Percentiles rank a stretch among this genome's conserved stretches.
Evolutionary conservation across 163 green algal genomes (phyloP).

Genomic region (Scenedesmus sp.): DNA sequence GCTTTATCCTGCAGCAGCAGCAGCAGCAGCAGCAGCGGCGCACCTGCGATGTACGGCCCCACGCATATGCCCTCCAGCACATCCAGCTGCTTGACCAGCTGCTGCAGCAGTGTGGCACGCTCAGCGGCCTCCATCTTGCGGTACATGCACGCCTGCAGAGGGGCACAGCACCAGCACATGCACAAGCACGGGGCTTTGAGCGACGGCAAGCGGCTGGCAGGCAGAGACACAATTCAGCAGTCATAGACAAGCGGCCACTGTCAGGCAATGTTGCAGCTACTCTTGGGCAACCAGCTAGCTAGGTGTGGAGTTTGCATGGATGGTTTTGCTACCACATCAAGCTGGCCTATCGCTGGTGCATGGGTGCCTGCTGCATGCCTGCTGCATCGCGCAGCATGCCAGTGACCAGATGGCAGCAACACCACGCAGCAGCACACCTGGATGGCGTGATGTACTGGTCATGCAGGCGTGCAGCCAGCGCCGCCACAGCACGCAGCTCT

Average conservation of each 20-base stretch:
- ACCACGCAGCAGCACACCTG: conserved; percentile 49
- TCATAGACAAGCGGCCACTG: too few relatives aligned
- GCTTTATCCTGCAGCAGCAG: too few relatives aligned
- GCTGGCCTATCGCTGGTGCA: too few relatives aligned
- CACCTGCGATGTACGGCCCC: conserved; percentile 73
- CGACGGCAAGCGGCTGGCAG: too few relatives aligned
- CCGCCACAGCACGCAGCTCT: conserved; percentile 62
- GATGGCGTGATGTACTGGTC: conserved; percentile 82
- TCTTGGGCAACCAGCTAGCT: too few relatives aligned
- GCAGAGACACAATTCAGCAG: background rate
- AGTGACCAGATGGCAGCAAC: background rate
- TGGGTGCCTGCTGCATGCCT: too few relatives aligned
- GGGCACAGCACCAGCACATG: background rate
- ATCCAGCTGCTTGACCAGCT: conserved; percentile 75
- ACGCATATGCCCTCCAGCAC: conserved; percentile 69
- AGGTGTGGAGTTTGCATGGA: too few relatives aligned
- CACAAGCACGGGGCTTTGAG: background rate
- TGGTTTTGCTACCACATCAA: too few relatives aligned
- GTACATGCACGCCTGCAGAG: conserved; percentile 72
- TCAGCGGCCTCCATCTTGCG: conserved; percentile 68
- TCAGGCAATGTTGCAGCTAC: background rate
- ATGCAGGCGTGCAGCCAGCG: conserved; percentile 70
- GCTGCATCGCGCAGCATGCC: background rate
- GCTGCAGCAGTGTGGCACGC: conserved; percentile 62
- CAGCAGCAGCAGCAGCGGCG: background rate